Evolutionary conservation across 2,329 filamentous ascomycete species (phyloP).

Genomic region (Cercospora sesami): DNA sequence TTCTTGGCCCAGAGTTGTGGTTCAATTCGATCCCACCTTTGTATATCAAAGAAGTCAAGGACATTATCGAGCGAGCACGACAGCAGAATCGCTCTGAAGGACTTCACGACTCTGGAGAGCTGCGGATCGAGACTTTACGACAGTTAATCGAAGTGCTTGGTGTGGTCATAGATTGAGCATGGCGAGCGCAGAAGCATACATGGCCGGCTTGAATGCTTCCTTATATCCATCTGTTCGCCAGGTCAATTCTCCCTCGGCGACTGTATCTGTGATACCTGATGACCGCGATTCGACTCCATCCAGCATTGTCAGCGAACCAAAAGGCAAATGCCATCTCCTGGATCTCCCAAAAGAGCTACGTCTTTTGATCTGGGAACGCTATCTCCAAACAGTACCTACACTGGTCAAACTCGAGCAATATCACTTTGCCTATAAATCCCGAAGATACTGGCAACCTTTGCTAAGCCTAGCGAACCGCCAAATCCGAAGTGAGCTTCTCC

Average conservation of each 20-base stretch:
- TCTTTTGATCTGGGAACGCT: conserved; percentile 13
- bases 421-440: conserved; percentile 11
- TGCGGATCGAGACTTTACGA: conserved; percentile 17
- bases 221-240: not conserved
- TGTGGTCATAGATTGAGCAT: conserved; percentile 11
- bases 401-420: conserved; percentile 21
- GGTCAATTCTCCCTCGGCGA: not conserved
- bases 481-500: conserved; percentile 13
- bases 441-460: conserved; percentile 15
- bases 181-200: conserved; percentile 5
- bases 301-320: not conserved
- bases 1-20: conserved; percentile 19
- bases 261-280: not conserved
- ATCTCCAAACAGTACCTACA: conserved; percentile 18
- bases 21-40: conserved; percentile 20
- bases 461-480: conserved; percentile 3
- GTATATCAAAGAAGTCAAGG: conserved; percentile 15
- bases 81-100: not conserved
- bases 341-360: conserved; percentile 16
- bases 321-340: conserved; percentile 7
- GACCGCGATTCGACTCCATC: not conserved
- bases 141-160: conserved; percentile 18
- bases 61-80: conserved; percentile 10
- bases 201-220: conserved; percentile 9
- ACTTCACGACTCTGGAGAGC: not conserved